Evolutionary conservation across 441 rosid species (phyloP).

Genomic region (Arabidopsis hybrid): DNA sequence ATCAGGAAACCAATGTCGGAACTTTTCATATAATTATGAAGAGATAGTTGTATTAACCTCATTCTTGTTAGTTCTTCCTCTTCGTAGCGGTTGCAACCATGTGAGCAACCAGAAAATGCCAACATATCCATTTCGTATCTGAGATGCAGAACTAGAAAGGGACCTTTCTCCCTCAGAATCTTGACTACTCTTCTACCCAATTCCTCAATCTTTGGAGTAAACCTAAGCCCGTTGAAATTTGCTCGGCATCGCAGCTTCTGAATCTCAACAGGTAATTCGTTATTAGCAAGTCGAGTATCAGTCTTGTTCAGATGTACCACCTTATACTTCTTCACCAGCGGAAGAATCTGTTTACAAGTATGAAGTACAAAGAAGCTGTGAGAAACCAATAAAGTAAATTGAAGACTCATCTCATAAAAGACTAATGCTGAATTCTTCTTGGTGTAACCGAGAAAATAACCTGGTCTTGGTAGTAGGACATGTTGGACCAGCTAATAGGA

Average conservation of each 20-base stretch:
- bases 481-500: conserved; percentile 96
- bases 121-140: conserved; percentile 86
- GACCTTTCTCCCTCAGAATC: conserved; percentile 72
- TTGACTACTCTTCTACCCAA: conserved; percentile 64
- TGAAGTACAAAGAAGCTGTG: conserved; percentile 10
- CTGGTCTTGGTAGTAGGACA: conserved; percentile 85
- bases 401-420: conserved; percentile 11
- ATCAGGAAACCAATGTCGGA: background rate
- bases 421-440: conserved; percentile 1
- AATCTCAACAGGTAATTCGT: conserved; percentile 65
- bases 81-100: conserved; percentile 67
- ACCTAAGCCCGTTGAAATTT: conserved; percentile 67
- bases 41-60: conserved; percentile 48
- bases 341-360: conserved; percentile 61
- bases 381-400: conserved; percentile 25
- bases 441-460: conserved; percentile 46
- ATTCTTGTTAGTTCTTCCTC: conserved; percentile 69
- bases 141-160: conserved; percentile 75
- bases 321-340: conserved; percentile 64
- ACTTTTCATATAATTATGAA: background rate
- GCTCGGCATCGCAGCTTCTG: conserved; percentile 77
- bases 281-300: conserved; percentile 74
- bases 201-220: conserved; percentile 70
- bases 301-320: conserved; percentile 71
- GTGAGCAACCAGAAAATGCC: conserved; percentile 78